A percentile compares a stretch with the other conserved stretches of the same genome.
phyloP scores from a whole-genome alignment of 352 stramenopile species.

The Pythium dissimile region DNA sequence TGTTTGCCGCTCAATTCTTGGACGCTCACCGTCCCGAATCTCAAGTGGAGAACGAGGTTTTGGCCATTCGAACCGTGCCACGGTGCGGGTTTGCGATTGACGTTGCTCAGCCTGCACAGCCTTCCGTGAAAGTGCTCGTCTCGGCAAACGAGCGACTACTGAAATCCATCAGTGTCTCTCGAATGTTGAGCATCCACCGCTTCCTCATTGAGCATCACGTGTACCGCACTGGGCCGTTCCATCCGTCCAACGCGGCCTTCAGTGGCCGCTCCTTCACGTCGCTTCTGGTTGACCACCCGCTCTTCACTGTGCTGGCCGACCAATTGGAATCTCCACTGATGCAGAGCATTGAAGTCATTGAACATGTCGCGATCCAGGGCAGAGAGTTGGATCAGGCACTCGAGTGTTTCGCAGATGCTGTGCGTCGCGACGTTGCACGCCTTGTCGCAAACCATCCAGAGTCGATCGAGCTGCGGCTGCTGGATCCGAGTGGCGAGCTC shows the following conservation, averaged over 20 bases:
- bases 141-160: conserved; percentile 17
- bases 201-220: conserved; percentile 25
- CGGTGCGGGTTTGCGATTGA: background rate
- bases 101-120: background rate
- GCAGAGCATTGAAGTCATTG: conserved; percentile 27
- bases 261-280: conserved; percentile 24
- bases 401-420: conserved; percentile 38
- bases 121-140: background rate
- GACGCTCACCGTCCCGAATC: too few relatives aligned
- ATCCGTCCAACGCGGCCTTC: conserved; percentile 42
- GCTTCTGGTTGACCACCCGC: conserved; percentile 27
- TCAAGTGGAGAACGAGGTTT: too few relatives aligned
- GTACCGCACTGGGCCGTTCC: conserved; percentile 21
- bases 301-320: conserved; percentile 6
- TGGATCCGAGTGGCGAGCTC: conserved; percentile 2
- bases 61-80: background rate
- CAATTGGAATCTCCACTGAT: background rate
- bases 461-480: conserved; percentile 2
- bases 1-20: conserved; percentile 22
- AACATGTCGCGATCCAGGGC: conserved; percentile 45
- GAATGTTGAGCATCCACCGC: conserved; percentile 14
- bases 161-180: conserved; percentile 1
- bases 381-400: conserved; percentile 28
- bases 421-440: conserved; percentile 27
- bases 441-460: conserved; percentile 4